Evolutionary conservation across 768 basidiomycete species (phyloP), one percentile per base, ranked within the genome.

Genomic region (Termitomyces eurrhizus): DNA sequence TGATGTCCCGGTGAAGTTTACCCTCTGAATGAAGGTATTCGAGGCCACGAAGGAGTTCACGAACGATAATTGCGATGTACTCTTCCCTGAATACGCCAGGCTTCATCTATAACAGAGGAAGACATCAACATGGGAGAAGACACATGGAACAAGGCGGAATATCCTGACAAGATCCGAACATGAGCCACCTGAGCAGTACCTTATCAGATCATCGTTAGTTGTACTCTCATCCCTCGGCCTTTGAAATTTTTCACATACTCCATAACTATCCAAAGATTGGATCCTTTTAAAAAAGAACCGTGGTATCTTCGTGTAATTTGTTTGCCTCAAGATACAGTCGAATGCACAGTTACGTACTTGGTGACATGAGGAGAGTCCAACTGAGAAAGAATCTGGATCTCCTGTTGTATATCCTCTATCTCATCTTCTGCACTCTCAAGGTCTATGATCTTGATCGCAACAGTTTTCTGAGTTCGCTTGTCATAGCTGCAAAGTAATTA

Each of bases 361-460:
- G 96, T 98, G 58, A 98, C 96, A 77, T 92, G 90, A 32, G 92
- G 89, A 29, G 95, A 98, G 74, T 98, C 96, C 65, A 99, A 76
- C 71, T 98, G 95, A 7, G 93, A 94, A 14, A 99, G 84, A 63
- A 99, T 98, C 74, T 97, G 93, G 58, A 99, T 98, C 74, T 99
- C 97, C 73, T 97, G 93, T 68, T 98, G 94, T 61, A 99, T 98
- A 76, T 98, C 97, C 73, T 98, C 97, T 70, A 98, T 98, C 78
- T 99, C 97, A 71, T 99, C 97, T 74, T 98, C 97, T 55, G 97
- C 97, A 70, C 92, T 94, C 75, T 99, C 97, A 36, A 99, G 85
- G 79, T 98, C 95, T 72, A 99, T 98, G 67, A 98, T 96, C 87
- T 95, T 99, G 80, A 99, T 98, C 49, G 97, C 97, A 29, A 99